Conservation (phyloP, 2,329 filamentous ascomycete species). For the Cryphonectria nitschkei region DNA sequence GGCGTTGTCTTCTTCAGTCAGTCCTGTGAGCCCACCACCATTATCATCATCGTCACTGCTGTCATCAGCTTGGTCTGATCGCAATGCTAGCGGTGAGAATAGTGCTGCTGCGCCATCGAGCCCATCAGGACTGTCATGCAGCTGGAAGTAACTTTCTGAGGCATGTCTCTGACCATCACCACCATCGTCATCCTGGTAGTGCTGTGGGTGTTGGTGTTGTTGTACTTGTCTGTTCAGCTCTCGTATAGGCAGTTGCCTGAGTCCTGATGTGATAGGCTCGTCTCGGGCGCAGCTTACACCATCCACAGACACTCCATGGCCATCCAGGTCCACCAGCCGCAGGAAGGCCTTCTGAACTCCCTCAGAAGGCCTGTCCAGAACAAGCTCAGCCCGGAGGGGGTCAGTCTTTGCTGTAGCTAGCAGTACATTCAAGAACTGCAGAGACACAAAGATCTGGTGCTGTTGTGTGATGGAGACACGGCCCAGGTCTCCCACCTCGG, state of each 20-base stretch:
- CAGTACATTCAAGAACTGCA: neutral
- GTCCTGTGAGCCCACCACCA: neutral
- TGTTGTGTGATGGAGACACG: neutral
- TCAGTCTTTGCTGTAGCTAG: neutral
- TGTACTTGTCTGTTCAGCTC: neutral
- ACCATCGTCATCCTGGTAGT: neutral
- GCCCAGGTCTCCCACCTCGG: too few species aligned
- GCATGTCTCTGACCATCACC: neutral
- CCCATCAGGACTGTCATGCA: neutral
- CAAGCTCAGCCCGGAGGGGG: neutral
- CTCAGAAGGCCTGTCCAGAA: neutral
- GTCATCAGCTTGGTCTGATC: neutral
- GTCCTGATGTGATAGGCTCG: too few species aligned
- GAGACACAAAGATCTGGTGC: neutral
- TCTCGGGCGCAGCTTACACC: neutral
- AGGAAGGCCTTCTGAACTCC: neutral
- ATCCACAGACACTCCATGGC: neutral
- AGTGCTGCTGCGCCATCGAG: neutral
- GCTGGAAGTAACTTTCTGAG: neutral
- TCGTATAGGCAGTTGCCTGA: neutral
- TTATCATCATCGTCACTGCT: neutral
- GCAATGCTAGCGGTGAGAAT: neutral
- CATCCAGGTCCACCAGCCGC: neutral
- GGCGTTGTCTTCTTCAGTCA: neutral
- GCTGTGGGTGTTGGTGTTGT: neutral